phyloP scores from a whole-genome alignment of 352 stramenopile species.

The Sclerospora graminicola region DNA sequence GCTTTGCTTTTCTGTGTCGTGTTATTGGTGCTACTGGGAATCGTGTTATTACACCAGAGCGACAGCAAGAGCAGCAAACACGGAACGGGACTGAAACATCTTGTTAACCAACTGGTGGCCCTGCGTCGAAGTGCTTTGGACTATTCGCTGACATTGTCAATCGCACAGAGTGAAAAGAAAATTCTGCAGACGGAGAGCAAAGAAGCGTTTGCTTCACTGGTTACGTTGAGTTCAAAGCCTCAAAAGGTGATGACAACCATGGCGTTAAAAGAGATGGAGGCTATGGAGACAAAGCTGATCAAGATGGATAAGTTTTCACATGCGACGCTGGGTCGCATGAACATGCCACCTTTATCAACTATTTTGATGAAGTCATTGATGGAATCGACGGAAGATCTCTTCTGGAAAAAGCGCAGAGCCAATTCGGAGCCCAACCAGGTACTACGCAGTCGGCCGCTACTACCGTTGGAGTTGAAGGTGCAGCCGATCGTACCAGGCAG shows the following conservation, averaged over 20 bases:
- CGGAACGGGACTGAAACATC: constrained; percentile 12
- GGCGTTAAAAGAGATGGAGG: constrained; percentile 12
- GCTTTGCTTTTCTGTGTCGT: constrained; percentile 29
- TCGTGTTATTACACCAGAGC: constrained; percentile 12
- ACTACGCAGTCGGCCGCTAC: constrained; percentile 10
- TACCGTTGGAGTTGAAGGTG: constrained; percentile 15
- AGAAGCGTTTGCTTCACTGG: constrained; percentile 15
- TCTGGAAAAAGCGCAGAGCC: constrained; percentile 13
- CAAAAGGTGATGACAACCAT: constrained; percentile 19
- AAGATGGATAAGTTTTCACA: neutral
- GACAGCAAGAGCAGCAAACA: constrained; percentile 3
- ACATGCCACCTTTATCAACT: constrained; percentile 11
- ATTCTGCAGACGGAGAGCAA: constrained; percentile 5
- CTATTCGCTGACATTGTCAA: constrained; percentile 50
- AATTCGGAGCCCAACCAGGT: constrained; percentile 24
- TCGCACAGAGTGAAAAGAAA: constrained; percentile 30
- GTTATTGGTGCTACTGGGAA: constrained; percentile 12
- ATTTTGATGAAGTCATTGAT: neutral
- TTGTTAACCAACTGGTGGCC: constrained; percentile 11
- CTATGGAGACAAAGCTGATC: constrained; percentile 5
- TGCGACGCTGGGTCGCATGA: constrained; percentile 1
- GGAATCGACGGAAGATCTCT: constrained; percentile 5
- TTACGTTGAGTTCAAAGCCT: constrained; percentile 10
- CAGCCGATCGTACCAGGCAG: constrained; percentile 2
- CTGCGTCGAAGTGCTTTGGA: constrained; percentile 38